Evolutionary conservation across 768 basidiomycete species (phyloP).

Genomic region (Gloeopeniophorella convolvens): DNA sequence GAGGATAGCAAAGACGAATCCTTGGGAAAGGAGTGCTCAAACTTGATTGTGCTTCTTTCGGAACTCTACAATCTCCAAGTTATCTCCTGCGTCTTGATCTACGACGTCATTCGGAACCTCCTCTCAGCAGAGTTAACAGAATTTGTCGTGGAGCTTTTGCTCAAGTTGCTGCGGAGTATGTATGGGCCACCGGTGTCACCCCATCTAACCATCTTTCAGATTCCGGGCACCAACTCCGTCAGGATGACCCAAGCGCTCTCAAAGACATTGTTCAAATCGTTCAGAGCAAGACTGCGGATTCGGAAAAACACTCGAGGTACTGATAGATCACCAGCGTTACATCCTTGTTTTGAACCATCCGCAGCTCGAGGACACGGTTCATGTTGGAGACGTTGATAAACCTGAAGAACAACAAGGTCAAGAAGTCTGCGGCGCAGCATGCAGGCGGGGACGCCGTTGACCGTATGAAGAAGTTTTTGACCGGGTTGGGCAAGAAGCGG

Average conservation of each 20-base stretch:
- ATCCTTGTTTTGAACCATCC: background rate
- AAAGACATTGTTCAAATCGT: slow-evolving; percentile 88
- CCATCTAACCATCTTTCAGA: slow-evolving; percentile 37
- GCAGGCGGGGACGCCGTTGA: slow-evolving; percentile 73
- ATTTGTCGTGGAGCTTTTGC: slow-evolving; percentile 76
- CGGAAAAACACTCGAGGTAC: slow-evolving; percentile 48
- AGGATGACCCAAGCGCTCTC: slow-evolving; percentile 86
- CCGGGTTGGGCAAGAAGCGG: slow-evolving; percentile 66
- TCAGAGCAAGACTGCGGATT: slow-evolving; percentile 57
- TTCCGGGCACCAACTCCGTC: slow-evolving; percentile 86
- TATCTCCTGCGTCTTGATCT: slow-evolving; percentile 80
- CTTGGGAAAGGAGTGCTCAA: slow-evolving; percentile 81
- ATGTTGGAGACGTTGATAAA: slow-evolving; percentile 93
- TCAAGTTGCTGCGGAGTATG: slow-evolving; percentile 80
- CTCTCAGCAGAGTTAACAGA: slow-evolving; percentile 62
- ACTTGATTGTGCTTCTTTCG: slow-evolving; percentile 79
- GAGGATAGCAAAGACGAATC: slow-evolving; percentile 28
- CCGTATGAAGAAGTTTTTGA: slow-evolving; percentile 83
- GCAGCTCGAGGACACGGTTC: slow-evolving; percentile 84
- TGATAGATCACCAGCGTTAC: background rate
- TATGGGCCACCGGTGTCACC: background rate
- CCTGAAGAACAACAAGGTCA: slow-evolving; percentile 86
- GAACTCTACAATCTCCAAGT: slow-evolving; percentile 97
- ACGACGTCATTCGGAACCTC: slow-evolving; percentile 79
- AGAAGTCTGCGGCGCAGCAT: slow-evolving; percentile 53